Evolutionary conservation across 164 flowering plant species (phyloP).

Genomic region (Magnolia officinalis): DNA sequence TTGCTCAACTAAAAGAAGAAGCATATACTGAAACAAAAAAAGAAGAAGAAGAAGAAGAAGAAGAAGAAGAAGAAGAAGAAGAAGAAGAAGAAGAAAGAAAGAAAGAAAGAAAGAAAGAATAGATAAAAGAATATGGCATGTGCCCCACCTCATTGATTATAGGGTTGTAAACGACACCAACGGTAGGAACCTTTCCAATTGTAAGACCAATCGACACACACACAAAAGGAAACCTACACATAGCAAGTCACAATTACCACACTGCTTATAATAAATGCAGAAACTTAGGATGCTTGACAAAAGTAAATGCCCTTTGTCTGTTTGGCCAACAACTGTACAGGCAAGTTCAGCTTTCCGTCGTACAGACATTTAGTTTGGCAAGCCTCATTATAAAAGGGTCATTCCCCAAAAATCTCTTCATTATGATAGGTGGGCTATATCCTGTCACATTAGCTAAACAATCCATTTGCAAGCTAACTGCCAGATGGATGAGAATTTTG

Average conservation of each 20-base stretch:
- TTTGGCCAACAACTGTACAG: not conserved
- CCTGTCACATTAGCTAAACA: not conserved
- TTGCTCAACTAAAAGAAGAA: not conserved
- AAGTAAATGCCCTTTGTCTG: too few relatives aligned
- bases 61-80: too few relatives aligned
- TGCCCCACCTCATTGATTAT: constrained; percentile 80
- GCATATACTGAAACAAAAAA: too few relatives aligned
- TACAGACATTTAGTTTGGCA: not conserved
- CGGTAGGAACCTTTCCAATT: constrained; percentile 68
- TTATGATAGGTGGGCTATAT: not conserved
- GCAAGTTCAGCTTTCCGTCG: not conserved
- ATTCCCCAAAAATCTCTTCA: not conserved
- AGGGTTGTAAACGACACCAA: constrained; percentile 96
- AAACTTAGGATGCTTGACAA: not conserved
- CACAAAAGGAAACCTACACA: constrained; percentile 81
- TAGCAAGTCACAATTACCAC: not conserved
- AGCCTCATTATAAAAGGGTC: not conserved
- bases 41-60: too few relatives aligned
- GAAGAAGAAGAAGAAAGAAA: not conserved
- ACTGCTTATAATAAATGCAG: constrained; percentile 3
- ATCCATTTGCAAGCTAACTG: not conserved
- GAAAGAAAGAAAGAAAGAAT: not conserved
- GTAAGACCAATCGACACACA: constrained; percentile 96
- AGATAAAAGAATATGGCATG: not conserved
- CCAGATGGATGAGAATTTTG: not conserved